phyloP scores from a whole-genome alignment of 2,329 filamentous ascomycete genomes.

The Trichoderma koningiopsis region DNA sequence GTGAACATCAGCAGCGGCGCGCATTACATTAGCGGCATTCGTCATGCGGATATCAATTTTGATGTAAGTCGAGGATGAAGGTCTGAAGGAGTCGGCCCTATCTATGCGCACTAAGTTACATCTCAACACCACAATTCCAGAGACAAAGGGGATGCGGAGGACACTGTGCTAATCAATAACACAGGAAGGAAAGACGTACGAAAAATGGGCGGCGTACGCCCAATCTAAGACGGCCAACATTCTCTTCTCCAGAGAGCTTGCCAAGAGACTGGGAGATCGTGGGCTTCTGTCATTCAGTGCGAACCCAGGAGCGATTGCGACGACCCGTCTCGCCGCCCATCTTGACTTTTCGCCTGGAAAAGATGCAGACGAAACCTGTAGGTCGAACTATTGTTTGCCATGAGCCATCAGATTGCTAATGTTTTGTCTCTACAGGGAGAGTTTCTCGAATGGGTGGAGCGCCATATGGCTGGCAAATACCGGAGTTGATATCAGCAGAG shows the following conservation, averaged over 20 bases:
- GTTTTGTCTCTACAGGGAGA: slow-evolving; percentile 12
- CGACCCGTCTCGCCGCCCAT: slow-evolving; percentile 32
- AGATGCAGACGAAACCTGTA: slow-evolving; percentile 30
- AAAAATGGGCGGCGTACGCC: slow-evolving; percentile 41
- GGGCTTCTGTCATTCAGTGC: slow-evolving; percentile 40
- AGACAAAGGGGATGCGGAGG: neutral
- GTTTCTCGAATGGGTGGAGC: slow-evolving; percentile 25
- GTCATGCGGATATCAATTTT: slow-evolving; percentile 40
- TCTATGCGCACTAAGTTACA: neutral
- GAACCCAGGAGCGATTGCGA: slow-evolving; percentile 39
- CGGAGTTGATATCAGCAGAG: slow-evolving; percentile 31
- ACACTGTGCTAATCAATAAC: neutral
- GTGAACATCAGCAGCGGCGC: slow-evolving; percentile 46
- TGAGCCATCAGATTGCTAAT: neutral
- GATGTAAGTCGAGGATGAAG: slow-evolving; percentile 30
- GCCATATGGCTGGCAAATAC: neutral
- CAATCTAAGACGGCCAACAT: slow-evolving; percentile 45
- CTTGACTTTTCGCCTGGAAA: slow-evolving; percentile 30
- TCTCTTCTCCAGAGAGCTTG: slow-evolving; percentile 38
- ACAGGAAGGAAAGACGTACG: slow-evolving; percentile 36
- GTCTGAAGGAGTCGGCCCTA: neutral
- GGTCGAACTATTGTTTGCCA: neutral
- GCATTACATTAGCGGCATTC: slow-evolving; percentile 36
- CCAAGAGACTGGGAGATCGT: slow-evolving; percentile 37
- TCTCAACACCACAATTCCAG: neutral